Base-by-base conservation (phyloP, 2,329 filamentous ascomycete genomes). In the Cercospora sp. region DNA sequence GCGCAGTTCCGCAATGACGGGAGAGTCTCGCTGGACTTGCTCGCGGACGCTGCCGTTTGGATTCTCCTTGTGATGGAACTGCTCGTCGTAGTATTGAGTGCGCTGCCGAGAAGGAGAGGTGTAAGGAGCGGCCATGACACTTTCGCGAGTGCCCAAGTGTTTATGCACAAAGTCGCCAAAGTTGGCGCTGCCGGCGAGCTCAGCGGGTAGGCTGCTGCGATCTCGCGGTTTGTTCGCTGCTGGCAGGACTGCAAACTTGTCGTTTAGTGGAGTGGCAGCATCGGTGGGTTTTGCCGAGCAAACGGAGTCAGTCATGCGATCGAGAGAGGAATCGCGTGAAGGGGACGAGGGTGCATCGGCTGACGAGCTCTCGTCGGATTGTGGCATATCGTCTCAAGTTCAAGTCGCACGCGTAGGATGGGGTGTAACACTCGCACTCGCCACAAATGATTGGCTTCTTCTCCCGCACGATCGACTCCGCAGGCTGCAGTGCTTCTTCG, bases 1-100 rank as follows among this genome's bases (percentile, higher is more conserved):
- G 67, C 80, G 79, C 65, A 85, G 71, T 71, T 84, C 77, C 5
- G 81, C 83, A 63, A 84, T 75, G 60, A 85, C 80, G 51, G 83
- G 83, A 9, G 82, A 81, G 70, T 83, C 81, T 65, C 81, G 80
- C 42, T 75, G 73, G 59, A 83, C 78, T 58, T 81, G 76, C 48
- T 84, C 82, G 63, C 80, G 79, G 33, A 72, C 69, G 18, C 65
- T 70, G 16, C 72, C 70, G 18, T 68, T 60, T 26, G 61, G 68
- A 48, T 70, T 75, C 20, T 76, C 74, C 62, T 76, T 78, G 71
- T 77, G 78, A 36, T 73, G 71, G 53, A 78, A 75, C 20, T 76
- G 73, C 40, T 79, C 76, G 40, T 80, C 78, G 60, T 76, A 78
- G 62, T 77, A 75, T 59, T 75, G 72, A 3, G 78, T 76, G 33